Percentiles rank a stretch among this genome's conserved stretches.
Evolutionary conservation across 2,329 filamentous ascomycete species (phyloP).

Genomic region (Clarireedia hainanense): DNA sequence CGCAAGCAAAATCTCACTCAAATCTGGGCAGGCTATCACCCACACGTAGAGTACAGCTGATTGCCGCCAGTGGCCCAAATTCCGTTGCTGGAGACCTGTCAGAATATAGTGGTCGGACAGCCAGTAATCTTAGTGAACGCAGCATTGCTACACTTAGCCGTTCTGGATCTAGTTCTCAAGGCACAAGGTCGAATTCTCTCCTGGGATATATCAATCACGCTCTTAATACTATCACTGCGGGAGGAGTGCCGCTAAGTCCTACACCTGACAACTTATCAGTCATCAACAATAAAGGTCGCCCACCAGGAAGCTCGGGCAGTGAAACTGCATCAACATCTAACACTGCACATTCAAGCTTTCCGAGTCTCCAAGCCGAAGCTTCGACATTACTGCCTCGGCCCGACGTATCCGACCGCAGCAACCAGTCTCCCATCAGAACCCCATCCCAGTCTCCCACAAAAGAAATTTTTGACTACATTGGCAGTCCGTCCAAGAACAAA

Average conservation of each 20-base stretch:
- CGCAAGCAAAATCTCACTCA: constrained; percentile 25
- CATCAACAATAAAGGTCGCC: constrained; percentile 3
- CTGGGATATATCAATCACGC: constrained; percentile 24
- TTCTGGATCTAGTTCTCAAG: constrained; percentile 24
- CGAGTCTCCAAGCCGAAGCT: constrained; percentile 23
- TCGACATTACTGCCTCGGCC: constrained; percentile 25
- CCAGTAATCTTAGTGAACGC: constrained; percentile 29
- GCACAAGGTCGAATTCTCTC: constrained; percentile 24
- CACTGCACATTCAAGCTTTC: constrained; percentile 27
- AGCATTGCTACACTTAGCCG: constrained; percentile 22
- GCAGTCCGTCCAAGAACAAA: constrained; percentile 51
- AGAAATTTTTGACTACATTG: constrained; percentile 27
- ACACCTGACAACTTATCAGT: constrained; percentile 14
- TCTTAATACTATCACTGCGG: constrained; percentile 23
- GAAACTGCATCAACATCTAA: constrained; percentile 19
- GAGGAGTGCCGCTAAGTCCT: constrained; percentile 14
- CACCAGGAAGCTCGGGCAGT: constrained; percentile 22
- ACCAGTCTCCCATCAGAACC: constrained; percentile 1
- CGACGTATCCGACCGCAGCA: background rate
- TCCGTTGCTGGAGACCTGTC: constrained; percentile 19
- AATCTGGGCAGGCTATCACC: constrained; percentile 26
- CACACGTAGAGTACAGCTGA: constrained; percentile 24
- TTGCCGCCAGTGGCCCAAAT: constrained; percentile 18
- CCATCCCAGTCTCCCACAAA: constrained; percentile 14
- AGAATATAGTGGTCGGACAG: constrained; percentile 27